Evolutionary conservation across 225 moss, liverwort and hornwort genomes (phyloP), one percentile per base, ranked within the genome.

Genomic region (Anthoceros angustus): DNA sequence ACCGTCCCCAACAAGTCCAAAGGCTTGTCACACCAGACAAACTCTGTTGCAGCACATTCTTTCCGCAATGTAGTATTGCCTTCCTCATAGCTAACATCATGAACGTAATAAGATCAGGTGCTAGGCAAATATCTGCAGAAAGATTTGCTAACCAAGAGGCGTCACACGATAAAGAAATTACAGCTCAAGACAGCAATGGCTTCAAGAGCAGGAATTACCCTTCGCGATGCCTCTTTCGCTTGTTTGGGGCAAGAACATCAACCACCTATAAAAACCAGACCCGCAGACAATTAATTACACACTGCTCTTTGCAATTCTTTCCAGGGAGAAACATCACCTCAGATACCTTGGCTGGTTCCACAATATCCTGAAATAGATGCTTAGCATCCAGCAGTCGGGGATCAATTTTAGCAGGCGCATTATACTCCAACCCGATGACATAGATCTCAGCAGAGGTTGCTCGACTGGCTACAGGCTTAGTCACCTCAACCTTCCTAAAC

Each of bases 391-490:
- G 82, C 62, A 98, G 86, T 32, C 95, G 87, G 7, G 95, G 88
- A 70, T 98, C 95, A 46, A 98, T 89, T 75, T 98, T 98, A 40
- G 86, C 92, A 45, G 92, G 95, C 26, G 98, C 98, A 48, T 85
- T 80, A 65, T 89, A 98, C 74, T 84, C 88, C 42, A 87, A 80
- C 62, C 98, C 86, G 40, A 98, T 80, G 0, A 98, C 98, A 41
- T 98, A 98, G 41, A 98, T 92, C 66, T 98, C 92, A 40, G 98
- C 92, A 24, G 91, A 98, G 63, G 98, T 87, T 69, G 92, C 77
- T 72, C 98, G 92, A 92, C 92, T 98, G n/a, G 98, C 92, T 39
- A 98, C 81, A 66, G 98, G 98, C 79, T 92, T 98, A 23, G 91
- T 92, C 38, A 98, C 98, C 78, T 98, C 98, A 49, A 92, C 92